Base-by-base conservation (phyloP, 2,329 filamentous ascomycete species). In the Pyrenophora teres region DNA sequence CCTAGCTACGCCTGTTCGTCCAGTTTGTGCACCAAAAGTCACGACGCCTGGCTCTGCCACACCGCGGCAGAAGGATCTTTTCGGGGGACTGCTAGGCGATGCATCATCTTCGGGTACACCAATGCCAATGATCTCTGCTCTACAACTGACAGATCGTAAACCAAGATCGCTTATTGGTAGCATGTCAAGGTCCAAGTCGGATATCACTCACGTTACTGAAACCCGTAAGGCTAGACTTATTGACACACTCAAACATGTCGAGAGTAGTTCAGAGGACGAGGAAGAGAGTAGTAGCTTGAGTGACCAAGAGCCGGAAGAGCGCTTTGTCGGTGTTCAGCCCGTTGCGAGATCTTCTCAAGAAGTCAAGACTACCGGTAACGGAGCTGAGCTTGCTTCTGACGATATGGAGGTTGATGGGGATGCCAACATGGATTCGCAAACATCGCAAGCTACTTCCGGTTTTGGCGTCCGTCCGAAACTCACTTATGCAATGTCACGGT, bases 401-500 rank as follows among this genome's bases (percentile, higher is more conserved):
- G 56, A 58, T 3, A 64, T 65, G 56, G 57, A 68, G 13, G 30
- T 65, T 4, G 65, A 69, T 15, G 46, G 33, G 1, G 54, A 62
- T 31, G 23, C 49, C 3, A 47, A 54, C 6, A 35, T 39, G 18
- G 62, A 67, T 21, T 70, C 67, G 10, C 69, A 73, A 42, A 52
- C 64, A 9, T 71, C 67, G 8, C 65, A 70, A 46, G 48, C 40
- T 10, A 42, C 58, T 8, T 41, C 61, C 27, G 57, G 56, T 18
- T 33, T 57, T 52, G 48, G 60, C 15, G 54, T 48, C 33, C 57
- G 76, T 2, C 72, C 77, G 4, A 81, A 74, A 58, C 72, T 83
- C 37, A 87, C 85, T 2, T 87, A 87, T 67, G 81, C 81, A 12
- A 79, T 79, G 32, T 77, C 82, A 57, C 78, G 84, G 39, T 85